Conservation (phyloP, 768 basidiomycete genomes). For the Agaricus subrufescens region DNA sequence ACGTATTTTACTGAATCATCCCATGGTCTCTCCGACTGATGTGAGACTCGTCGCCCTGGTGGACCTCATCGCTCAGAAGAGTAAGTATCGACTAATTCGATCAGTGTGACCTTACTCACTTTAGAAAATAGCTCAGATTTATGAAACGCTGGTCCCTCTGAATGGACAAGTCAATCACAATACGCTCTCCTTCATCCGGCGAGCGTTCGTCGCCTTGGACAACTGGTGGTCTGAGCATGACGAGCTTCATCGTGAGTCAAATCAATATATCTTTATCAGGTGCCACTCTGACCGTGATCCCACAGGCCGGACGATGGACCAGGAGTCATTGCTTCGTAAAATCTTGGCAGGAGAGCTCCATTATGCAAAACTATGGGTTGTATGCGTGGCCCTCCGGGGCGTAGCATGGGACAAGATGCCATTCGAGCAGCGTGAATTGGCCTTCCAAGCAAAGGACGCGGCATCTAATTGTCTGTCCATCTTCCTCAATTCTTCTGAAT, state of each 20-base stretch:
- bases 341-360: conserved; percentile 85
- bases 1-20: conserved; percentile 74
- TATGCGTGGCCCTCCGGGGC: conserved; percentile 88
- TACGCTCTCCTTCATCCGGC: conserved; percentile 81
- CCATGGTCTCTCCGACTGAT: conserved; percentile 87
- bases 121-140: conserved; percentile 76
- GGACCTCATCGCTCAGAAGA: conserved; percentile 88
- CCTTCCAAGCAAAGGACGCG: conserved; percentile 93
- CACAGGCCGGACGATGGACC: conserved; percentile 74
- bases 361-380: conserved; percentile 93
- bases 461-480: conserved; percentile 82
- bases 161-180: conserved; percentile 84
- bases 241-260: conserved; percentile 64
- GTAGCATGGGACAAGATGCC: conserved; percentile 96
- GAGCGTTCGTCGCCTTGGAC: conserved; percentile 81
- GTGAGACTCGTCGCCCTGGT: conserved; percentile 84
- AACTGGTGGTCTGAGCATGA: conserved; percentile 92
- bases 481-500: conserved; percentile 76
- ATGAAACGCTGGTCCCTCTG: conserved; percentile 82
- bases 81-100: conserved; percentile 35
- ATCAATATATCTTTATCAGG: background rate
- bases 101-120: background rate
- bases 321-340: conserved; percentile 80
- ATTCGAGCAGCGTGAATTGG: conserved; percentile 90
- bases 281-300: conserved; percentile 7